phyloP scores from a whole-genome alignment of 208 protist species.

The Endotrypanum monterogeii region DNA sequence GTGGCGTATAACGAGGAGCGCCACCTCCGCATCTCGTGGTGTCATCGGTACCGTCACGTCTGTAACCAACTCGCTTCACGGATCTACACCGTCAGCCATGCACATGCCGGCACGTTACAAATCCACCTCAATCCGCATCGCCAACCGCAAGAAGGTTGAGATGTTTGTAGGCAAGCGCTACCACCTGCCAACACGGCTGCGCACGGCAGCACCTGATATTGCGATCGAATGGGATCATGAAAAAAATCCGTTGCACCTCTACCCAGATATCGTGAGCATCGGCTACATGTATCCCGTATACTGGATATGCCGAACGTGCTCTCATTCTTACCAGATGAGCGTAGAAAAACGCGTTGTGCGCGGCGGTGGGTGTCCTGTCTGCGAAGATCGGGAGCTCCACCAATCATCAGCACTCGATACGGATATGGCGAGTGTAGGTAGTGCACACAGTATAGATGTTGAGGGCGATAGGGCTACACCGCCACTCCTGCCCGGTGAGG shows the following conservation, averaged over 20 bases:
- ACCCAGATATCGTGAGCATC: conserved; percentile 85
- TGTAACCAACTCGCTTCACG: neutral
- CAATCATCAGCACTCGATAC: conserved; percentile 5
- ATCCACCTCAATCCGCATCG: conserved; percentile 59
- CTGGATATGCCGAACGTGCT: conserved; percentile 75
- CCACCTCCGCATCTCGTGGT: neutral
- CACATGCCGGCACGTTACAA: conserved; percentile 24
- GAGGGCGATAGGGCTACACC: neutral
- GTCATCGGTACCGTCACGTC: neutral
- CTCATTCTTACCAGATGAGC: conserved; percentile 69
- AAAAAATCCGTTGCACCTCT: conserved; percentile 79
- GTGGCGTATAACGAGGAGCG: neutral
- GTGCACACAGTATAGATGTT: neutral
- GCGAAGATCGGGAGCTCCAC: conserved; percentile 24
- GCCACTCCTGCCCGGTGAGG: conserved; percentile 58
- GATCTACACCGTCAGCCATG: neutral
- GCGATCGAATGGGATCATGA: conserved; percentile 90
- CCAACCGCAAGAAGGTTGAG: conserved; percentile 84
- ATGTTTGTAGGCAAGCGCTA: conserved; percentile 87
- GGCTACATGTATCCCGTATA: conserved; percentile 75
- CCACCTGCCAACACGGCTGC: conserved; percentile 81
- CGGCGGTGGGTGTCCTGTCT: conserved; percentile 71
- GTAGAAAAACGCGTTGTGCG: conserved; percentile 91
- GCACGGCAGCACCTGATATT: conserved; percentile 84
- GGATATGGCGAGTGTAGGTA: neutral